A percentile compares a stretch with the other conserved stretches of the same genome.
Conservation (phyloP, 257 asterid species). For the Plantago ovata region DNA sequence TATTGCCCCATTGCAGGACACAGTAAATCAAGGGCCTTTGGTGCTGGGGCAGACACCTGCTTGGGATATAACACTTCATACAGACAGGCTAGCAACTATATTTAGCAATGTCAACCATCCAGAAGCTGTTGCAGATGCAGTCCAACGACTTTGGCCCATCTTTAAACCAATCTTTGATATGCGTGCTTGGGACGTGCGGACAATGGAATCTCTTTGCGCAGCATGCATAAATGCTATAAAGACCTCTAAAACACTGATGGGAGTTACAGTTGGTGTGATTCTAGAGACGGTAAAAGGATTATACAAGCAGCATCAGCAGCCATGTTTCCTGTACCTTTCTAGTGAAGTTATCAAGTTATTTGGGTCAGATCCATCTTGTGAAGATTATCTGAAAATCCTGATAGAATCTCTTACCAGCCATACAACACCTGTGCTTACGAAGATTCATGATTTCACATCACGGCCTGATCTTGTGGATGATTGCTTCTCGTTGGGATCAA, state of each 20-base stretch:
- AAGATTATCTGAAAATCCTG: slow-evolving; percentile 70
- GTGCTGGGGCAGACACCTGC: slow-evolving; percentile 80
- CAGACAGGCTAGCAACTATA: slow-evolving; percentile 87
- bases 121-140: slow-evolving; percentile 98
- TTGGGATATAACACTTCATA: slow-evolving; percentile 92
- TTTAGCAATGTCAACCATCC: slow-evolving; percentile 97
- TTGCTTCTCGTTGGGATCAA: slow-evolving; percentile 92
- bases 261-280: slow-evolving; percentile 87
- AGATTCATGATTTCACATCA: slow-evolving; percentile 76
- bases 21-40: slow-evolving; percentile 77
- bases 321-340: slow-evolving; percentile 91
- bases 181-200: slow-evolving; percentile 97
- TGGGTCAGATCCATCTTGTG: slow-evolving; percentile 94
- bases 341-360: slow-evolving; percentile 98
- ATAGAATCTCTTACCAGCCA: slow-evolving; percentile 88
- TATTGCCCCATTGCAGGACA: slow-evolving; percentile 81
- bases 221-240: slow-evolving; percentile 98
- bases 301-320: slow-evolving; percentile 78
- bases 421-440: slow-evolving; percentile 65
- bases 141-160: slow-evolving; percentile 93
- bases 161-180: slow-evolving; percentile 90
- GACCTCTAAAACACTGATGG: slow-evolving; percentile 88
- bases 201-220: slow-evolving; percentile 99
- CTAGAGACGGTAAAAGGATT: slow-evolving; percentile 89
- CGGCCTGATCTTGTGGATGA: slow-evolving; percentile 96